phyloP scores from a whole-genome alignment of 495 filamentous ascomycete species.

The Cercophora samala region DNA sequence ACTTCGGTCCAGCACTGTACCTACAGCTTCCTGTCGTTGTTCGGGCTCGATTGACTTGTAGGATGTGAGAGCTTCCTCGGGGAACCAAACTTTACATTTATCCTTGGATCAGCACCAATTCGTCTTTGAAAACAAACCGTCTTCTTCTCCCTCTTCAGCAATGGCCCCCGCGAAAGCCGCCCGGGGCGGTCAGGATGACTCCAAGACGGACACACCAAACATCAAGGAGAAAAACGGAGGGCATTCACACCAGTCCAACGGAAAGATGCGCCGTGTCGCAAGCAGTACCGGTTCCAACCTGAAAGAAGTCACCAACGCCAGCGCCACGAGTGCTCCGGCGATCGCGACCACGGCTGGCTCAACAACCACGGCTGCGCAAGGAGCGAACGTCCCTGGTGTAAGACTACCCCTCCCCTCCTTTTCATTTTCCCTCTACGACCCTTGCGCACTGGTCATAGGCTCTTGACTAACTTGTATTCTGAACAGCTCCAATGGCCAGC shows the following conservation, averaged over 20 bases:
- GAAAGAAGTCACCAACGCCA: constrained; percentile 39
- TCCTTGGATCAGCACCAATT: constrained; percentile 3
- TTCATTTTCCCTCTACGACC: background rate
- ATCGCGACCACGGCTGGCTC: constrained; percentile 18
- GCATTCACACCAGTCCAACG: constrained; percentile 38
- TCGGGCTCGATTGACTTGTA: constrained; percentile 8
- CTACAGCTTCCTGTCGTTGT: constrained; percentile 9
- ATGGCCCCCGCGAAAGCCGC: constrained; percentile 39
- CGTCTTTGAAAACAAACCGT: background rate
- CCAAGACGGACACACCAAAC: constrained; percentile 44
- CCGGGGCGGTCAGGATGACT: constrained; percentile 42
- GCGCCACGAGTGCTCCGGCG: constrained; percentile 29
- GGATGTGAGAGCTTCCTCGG: constrained; percentile 18
- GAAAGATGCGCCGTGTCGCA: constrained; percentile 47
- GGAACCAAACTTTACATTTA: background rate
- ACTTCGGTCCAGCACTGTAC: constrained; percentile 12
- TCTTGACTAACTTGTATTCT: constrained; percentile 21
- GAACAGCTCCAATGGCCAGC: constrained; percentile 71
- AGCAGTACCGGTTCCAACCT: constrained; percentile 45
- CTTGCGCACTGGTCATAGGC: background rate
- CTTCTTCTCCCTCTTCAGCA: constrained; percentile 14
- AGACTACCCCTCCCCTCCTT: constrained; percentile 8
- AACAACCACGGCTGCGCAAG: constrained; percentile 21
- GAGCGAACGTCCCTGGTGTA: constrained; percentile 33
- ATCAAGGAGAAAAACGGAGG: constrained; percentile 44